These are phyloP conservation scores for Stephanodiscus triporus DNA, from an alignment of 108 stramenopile species.

Conservation along the genomic window DNA sequence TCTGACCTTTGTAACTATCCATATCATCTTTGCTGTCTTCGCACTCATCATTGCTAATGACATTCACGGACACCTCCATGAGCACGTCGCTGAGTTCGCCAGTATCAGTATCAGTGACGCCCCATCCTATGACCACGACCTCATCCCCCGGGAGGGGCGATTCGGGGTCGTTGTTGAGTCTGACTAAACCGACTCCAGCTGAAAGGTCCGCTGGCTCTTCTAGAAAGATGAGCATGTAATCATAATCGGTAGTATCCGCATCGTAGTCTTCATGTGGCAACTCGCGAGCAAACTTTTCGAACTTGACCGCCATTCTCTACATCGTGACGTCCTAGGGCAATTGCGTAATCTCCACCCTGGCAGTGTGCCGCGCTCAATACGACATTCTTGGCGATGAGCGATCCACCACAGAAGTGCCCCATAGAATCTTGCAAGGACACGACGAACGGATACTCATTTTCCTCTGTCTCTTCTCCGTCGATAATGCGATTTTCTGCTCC, in stretches of 20 bases:
- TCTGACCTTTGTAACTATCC: conserved; percentile 26
- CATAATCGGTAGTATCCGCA: conserved; percentile 21
- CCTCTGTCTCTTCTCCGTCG: neutral
- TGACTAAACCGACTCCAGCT: conserved; percentile 18
- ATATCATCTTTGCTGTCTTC: conserved; percentile 25
- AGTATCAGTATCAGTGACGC: conserved; percentile 17
- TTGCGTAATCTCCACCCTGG: conserved; percentile 25
- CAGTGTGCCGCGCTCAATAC: conserved; percentile 54
- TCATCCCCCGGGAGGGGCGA: conserved; percentile 30
- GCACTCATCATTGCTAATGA: conserved; percentile 45
- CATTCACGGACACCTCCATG: conserved; percentile 32
- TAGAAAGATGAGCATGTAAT: conserved; percentile 27
- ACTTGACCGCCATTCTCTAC: conserved; percentile 12
- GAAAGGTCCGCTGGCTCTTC: neutral
- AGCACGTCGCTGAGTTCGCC: conserved; percentile 6
- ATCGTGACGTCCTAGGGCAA: conserved; percentile 30
- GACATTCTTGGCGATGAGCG: conserved; percentile 32
- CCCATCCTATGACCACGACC: conserved; percentile 66
- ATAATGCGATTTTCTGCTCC: conserved; percentile 7
- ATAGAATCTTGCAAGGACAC: neutral
- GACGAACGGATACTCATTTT: neutral
- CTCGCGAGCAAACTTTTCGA: conserved; percentile 6
- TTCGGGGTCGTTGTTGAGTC: conserved; percentile 37
- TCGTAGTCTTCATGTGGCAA: conserved; percentile 27
- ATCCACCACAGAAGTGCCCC: conserved; percentile 18